A percentile compares a stretch with the other conserved stretches of the same genome.
Evolutionary conservation across 2,329 filamentous ascomycete species (phyloP).

Genomic region (Aureobasidium sp.): DNA sequence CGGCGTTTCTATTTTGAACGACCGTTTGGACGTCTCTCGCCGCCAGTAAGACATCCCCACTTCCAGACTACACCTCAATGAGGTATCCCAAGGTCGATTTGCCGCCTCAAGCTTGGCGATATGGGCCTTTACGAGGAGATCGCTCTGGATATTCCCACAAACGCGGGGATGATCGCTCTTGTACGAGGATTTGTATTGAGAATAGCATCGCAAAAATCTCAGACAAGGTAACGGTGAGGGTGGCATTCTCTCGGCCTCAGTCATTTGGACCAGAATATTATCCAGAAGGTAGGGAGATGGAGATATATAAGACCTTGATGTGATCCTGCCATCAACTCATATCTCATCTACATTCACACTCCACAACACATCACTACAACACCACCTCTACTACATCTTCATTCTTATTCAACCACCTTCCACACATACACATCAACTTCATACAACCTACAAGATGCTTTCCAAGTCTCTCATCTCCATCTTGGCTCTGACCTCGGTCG

Average conservation of each 20-base stretch:
- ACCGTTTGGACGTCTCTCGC: neutral
- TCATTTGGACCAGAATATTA: neutral
- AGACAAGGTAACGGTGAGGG: neutral
- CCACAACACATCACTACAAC: conserved; percentile 2
- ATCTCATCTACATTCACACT: conserved; percentile 9
- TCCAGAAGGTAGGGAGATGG: neutral
- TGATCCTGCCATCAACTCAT: neutral
- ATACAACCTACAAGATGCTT: conserved; percentile 9
- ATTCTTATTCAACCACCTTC: neutral
- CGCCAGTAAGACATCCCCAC: neutral
- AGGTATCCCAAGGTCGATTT: neutral
- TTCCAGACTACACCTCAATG: neutral
- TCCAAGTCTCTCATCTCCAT: conserved; percentile 6
- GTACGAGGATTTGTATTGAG: neutral
- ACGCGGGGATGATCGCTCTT: conserved; percentile 5
- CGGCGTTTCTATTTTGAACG: conserved; percentile 17
- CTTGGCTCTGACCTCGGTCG: conserved; percentile 14
- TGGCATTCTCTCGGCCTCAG: neutral
- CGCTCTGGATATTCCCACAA: neutral
- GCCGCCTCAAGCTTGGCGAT: neutral
- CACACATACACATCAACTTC: neutral
- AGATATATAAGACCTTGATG: conserved; percentile 6
- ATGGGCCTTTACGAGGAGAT: neutral
- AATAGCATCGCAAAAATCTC: neutral
- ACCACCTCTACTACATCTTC: neutral